Evolutionary conservation across 2,329 filamentous ascomycete species (phyloP), one percentile per base, ranked within the genome.

Genomic region (Epicoccum nigrum): DNA sequence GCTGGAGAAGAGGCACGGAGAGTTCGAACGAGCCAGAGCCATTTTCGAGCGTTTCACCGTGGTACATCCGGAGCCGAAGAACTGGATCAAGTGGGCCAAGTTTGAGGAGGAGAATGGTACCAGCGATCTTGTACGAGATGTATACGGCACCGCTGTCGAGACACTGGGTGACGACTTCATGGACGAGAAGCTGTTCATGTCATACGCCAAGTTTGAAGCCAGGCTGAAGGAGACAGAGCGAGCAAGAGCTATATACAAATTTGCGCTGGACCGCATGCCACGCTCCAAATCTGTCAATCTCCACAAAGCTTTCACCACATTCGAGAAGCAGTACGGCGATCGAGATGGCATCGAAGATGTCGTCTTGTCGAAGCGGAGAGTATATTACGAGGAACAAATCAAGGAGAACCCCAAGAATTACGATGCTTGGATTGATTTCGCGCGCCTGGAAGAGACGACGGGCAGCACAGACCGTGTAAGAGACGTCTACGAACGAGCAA

Each of bases 21-120:
- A 99, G 73, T 94, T 88, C 66, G 91, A 96, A 54, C 81, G 92
- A 51, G 93, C 92, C n/a, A 82, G 94, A 31, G 86, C 88, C 35
- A 93, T 99, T 60, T 97, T 95, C 71, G 85, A 90, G 69, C 83
- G 90, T 21, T 97, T 97, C 67, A 96, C 92, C 1, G 83, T 92
- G 54, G 90, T 97, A 7, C 94, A 97, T 62, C 92, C 94, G 0
- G 93, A 97, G 67, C 90, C 94, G 17, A 86, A 89, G 65, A 97
- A 97, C 69, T 99, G 93, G 92, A 95, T 99, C 76, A 97, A 97
- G 72, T 99, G 94, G 94, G 88, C 93, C 54, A 89, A 90, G 56
- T 99, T 97, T 62, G 94, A 99, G 74, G 93, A 97, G 72, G 94
- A 99, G 69, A 90, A 87, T 62, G 94, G 94, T 7, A 96, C 92